These are phyloP conservation scores for Rhododendron ovatum DNA, from an alignment of 148 eudicot species.

Conservation along the genomic window DNA sequence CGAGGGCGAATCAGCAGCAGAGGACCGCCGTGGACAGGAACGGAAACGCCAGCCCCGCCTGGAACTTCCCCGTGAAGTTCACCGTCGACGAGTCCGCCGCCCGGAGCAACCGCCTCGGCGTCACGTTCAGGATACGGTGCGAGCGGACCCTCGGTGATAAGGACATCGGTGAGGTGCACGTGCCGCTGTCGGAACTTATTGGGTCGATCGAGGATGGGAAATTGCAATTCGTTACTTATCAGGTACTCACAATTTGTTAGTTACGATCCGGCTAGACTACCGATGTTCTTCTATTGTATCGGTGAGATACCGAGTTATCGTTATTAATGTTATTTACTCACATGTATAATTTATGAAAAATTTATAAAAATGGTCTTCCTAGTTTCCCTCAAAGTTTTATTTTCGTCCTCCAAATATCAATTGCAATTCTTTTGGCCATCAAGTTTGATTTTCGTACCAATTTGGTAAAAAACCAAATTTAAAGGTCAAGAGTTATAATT, in stretches of 20 bases:
- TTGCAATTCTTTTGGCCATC: too few species aligned
- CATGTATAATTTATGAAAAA: too few species aligned
- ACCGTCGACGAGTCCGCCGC: conserved; percentile 36
- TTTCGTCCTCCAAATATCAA: too few species aligned
- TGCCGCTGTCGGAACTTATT: conserved; percentile 51
- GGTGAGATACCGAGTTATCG: too few species aligned
- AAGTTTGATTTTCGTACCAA: too few species aligned
- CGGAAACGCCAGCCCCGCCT: conserved; percentile 49
- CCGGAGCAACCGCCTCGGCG: conserved; percentile 21
- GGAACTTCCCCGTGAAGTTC: conserved; percentile 55
- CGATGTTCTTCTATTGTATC: too few species aligned
- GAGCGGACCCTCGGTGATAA: conserved; percentile 46
- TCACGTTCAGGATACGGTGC: conserved; percentile 36
- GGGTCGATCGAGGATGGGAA: conserved; percentile 12
- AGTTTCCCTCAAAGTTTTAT: too few species aligned
- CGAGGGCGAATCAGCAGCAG: conserved; percentile 19
- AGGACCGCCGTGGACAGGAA: conserved; percentile 31
- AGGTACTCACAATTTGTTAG: background rate
- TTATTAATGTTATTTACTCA: too few species aligned
- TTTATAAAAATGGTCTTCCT: too few species aligned
- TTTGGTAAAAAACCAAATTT: too few species aligned
- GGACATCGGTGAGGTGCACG: conserved; percentile 60
- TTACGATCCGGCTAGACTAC: too few species aligned
- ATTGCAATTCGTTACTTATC: conserved; percentile 45
- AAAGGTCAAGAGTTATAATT: too few species aligned